Evolutionary conservation across 2,329 filamentous ascomycete genomes (phyloP), one percentile per base, ranked within the genome.

Genomic region (Erysiphe pulchra): DNA sequence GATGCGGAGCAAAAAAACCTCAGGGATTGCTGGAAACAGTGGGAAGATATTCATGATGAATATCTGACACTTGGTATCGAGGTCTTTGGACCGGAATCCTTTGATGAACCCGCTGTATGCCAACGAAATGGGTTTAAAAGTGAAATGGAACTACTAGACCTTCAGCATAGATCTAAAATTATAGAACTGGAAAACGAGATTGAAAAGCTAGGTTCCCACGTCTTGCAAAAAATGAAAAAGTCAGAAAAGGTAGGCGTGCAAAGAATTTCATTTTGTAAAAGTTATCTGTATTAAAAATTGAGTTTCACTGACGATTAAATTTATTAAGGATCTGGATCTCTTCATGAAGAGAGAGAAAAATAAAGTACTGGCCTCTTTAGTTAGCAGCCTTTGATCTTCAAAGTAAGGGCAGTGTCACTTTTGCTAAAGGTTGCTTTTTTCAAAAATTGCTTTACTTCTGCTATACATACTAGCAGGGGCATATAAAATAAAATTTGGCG

Each of bases 41-140:
- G 54, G 53, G 51, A 56, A 28, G 49, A 52, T 1, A 13, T 57
- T 1, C 53, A 57, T 45, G 32, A 44, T 9, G 55, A 58, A 33
- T 55, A 54, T 41, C 17, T 53, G 11, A 46, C 49, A 44, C 48
- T 56, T 36, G 53, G 50, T 16, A 46, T 49, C 31, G 44, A 54
- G 28, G 45, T 45, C 3, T 50, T 54, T 39, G 50, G 48, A 1
- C 45, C 45, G 4, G 48, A 51, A 38, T 46, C 45, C 5, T 52
- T 50, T 37, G 45, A 45, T 31, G 45, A 47, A 12, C 38, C 24
- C 32, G n/a, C n/a, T 10, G 44, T 40, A n/a, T 38, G 42, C 11
- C 33, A 31, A 16, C 37, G 43, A 11, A 42, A 41, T 14, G 52
- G 52, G 2, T 55, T 47, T 30, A 47, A 45, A 36, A 48, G 49